Evolutionary conservation across 2,329 filamentous ascomycete species (phyloP), one percentile per base, ranked within the genome.

Genomic region (Cercospora brassicicola): DNA sequence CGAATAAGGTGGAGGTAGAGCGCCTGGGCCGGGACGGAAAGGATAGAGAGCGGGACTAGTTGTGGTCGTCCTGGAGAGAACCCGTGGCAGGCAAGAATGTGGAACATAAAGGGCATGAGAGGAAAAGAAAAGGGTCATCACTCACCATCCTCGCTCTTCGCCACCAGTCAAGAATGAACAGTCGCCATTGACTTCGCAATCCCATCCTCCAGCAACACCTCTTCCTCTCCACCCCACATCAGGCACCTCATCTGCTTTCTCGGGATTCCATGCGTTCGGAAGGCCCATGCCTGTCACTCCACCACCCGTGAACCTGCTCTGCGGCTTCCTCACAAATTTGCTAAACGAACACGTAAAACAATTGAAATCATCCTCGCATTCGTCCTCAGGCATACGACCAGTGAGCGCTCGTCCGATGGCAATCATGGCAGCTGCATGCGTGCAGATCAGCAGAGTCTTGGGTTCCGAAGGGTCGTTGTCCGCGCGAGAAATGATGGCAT

Each of bases 341-440:
- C 88, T 93, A 74, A 97, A 78, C 0, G 91, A 90, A 76, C 92
- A 94, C 1, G 93, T 97, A 78, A 90, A 96, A 69, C 92, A 92
- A 67, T 86, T 84, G 78, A 97, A 97, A 79, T 97, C 94, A 70
- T 95, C 90, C 62, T 86, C 86, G 7, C 87, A 87, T 31, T 88
- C 84, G 76, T 90, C 88, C 0, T 88, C 85, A 0, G 94, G 94
- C 85, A 94, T 89, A 30, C 74, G 71, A 9, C 93, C 93, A 1
- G 94, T 97, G 73, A 99, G 82, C 0, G 88, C 89, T 48, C 95
- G 86, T 0, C 94, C 94, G 72, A 95, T 87, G 8, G 91, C 90
- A 77, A 99, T 97, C 75, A 98, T 87, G 10, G 90, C 88, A 3
- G 95, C 95, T 1, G 95, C 95, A 82, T 99, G 95, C 1, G 92